These are phyloP conservation scores for Coelastrella sp. DNA, from an alignment of 139 green algal species.

Conservation along the genomic window DNA sequence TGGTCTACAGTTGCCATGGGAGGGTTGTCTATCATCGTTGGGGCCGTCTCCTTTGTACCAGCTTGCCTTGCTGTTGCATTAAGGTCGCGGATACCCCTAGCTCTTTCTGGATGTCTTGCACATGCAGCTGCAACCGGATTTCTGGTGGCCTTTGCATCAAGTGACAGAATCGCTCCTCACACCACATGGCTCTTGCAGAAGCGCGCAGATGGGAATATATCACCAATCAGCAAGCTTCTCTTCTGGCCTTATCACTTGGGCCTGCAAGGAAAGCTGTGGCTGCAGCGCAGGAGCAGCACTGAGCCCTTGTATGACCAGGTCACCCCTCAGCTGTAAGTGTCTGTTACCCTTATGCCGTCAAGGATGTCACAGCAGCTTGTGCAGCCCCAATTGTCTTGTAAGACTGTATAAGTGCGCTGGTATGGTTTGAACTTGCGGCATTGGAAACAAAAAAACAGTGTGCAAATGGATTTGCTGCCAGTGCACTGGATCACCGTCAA, in stretches of 20 bases:
- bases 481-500: too few relatives aligned
- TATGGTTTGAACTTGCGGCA: too few relatives aligned
- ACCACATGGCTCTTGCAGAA: slow-evolving; percentile 67
- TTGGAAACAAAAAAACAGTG: too few relatives aligned
- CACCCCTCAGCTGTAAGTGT: slow-evolving; percentile 34
- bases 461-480: too few relatives aligned
- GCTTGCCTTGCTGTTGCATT: background rate
- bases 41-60: slow-evolving; percentile 8
- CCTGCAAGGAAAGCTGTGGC: slow-evolving; percentile 62
- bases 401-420: too few relatives aligned
- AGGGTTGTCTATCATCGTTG: slow-evolving; percentile 19
- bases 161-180: background rate
- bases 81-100: background rate
- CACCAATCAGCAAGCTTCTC: slow-evolving; percentile 35
- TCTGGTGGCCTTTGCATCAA: background rate
- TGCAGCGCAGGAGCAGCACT: slow-evolving; percentile 50
- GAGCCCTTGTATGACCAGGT: slow-evolving; percentile 53
- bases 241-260: slow-evolving; percentile 71
- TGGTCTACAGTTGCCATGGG: background rate
- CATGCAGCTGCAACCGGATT: slow-evolving; percentile 33
- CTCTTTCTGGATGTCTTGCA: background rate
- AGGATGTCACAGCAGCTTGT: too few relatives aligned
- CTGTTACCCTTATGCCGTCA: too few relatives aligned
- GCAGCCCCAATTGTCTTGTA: too few relatives aligned
- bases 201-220: slow-evolving; percentile 51